Evolutionary conservation across 208 protist genomes (phyloP).

Genomic region (Blechomonas ayalai): DNA sequence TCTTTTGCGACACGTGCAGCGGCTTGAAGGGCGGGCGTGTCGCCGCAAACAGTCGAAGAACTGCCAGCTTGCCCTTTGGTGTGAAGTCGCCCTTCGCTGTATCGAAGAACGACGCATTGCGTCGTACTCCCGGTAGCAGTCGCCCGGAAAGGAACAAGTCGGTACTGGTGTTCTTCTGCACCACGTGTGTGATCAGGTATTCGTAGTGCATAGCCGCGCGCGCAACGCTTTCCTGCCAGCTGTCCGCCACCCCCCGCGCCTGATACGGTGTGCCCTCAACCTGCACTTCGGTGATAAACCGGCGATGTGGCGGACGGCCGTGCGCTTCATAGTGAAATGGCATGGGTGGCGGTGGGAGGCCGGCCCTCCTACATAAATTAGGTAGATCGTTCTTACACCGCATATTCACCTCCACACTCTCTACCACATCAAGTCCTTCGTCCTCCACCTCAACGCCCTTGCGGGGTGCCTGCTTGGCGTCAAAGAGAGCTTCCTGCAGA

Average conservation of each 20-base stretch:
- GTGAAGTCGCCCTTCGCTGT: conserved; percentile 14
- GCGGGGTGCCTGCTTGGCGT: conserved; percentile 11
- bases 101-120: conserved; percentile 15
- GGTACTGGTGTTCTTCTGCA: not conserved
- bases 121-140: not conserved
- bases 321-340: conserved; percentile 35
- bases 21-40: conserved; percentile 24
- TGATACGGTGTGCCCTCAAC: conserved; percentile 64
- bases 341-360: conserved; percentile 32
- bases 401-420: conserved; percentile 22
- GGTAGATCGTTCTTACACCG: conserved; percentile 18
- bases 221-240: conserved; percentile 21
- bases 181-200: conserved; percentile 24
- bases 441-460: conserved; percentile 23
- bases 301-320: conserved; percentile 15
- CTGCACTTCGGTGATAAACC: conserved; percentile 31
- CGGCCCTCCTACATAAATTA: conserved; percentile 18
- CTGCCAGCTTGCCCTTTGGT: conserved; percentile 26
- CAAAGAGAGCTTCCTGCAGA: conserved; percentile 17
- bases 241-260: conserved; percentile 37
- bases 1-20: conserved; percentile 12
- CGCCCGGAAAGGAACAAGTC: not conserved
- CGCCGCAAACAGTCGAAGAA: conserved; percentile 39
- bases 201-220: conserved; percentile 76
- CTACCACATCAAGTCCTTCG: conserved; percentile 22